These are phyloP conservation scores for Wickerhamomyces sp. DNA, from an alignment of 1,139 yeast species.

Conservation along the genomic window DNA sequence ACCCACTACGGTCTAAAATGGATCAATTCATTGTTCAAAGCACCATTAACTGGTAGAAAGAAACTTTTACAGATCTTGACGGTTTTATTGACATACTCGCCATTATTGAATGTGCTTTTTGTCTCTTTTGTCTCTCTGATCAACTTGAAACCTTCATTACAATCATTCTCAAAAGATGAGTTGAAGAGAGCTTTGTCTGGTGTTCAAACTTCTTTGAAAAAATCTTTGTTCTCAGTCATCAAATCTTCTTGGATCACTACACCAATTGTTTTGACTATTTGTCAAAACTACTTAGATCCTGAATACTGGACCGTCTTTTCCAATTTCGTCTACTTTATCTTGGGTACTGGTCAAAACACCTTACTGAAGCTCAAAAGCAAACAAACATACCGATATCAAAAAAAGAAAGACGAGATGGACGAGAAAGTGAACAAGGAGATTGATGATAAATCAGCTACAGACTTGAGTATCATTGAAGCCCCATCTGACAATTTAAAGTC, in stretches of 20 bases:
- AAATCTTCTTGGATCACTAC: conserved; percentile 63
- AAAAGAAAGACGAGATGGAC: conserved; percentile 21
- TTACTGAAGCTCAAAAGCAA: conserved; percentile 46
- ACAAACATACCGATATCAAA: conserved; percentile 20
- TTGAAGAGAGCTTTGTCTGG: conserved; percentile 10
- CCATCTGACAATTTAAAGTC: not conserved
- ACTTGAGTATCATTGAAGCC: not conserved
- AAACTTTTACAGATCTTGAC: conserved; percentile 44
- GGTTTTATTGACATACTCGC: conserved; percentile 53
- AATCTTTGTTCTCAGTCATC: conserved; percentile 52
- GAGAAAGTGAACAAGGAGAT: conserved; percentile 10
- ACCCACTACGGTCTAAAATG: conserved; percentile 48
- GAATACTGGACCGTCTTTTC: conserved; percentile 85
- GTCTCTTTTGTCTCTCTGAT: conserved; percentile 50
- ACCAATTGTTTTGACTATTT: conserved; percentile 56
- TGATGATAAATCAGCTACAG: conserved; percentile 1
- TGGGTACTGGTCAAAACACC: conserved; percentile 77
- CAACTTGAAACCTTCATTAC: conserved; percentile 19
- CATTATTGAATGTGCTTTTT: conserved; percentile 46
- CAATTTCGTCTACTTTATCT: conserved; percentile 63
- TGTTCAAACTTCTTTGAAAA: conserved; percentile 37
- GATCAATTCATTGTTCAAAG: conserved; percentile 40
- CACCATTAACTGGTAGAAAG: conserved; percentile 33
- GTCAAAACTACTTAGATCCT: conserved; percentile 71
- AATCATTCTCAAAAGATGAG: conserved; percentile 12